Base-by-base conservation (phyloP, 2,329 filamentous ascomycete genomes). In the Nigrospora osmanthi region DNA sequence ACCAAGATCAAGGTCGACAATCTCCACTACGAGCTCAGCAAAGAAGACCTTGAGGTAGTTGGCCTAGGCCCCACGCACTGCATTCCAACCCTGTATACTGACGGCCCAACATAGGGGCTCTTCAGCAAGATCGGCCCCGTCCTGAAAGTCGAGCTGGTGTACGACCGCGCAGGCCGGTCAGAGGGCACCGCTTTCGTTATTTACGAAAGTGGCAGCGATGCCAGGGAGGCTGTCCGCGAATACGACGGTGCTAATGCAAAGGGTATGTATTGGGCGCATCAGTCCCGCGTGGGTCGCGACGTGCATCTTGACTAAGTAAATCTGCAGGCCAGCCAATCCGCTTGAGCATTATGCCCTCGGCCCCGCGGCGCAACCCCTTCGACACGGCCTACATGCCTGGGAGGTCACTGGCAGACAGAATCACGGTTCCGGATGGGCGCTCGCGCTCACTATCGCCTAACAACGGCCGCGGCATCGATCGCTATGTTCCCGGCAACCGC, bases 221-320 rank as follows among this genome's bases (percentile, higher is more conserved):
- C 90, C 11, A 70, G 76, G 54, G 73, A 78, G 38, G 90, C 90
- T 2, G 76, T 95, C 45, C 74, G 72, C 44, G 85, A 95, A 56
- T 96, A 85, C 59, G 84, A 96, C 60, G 88, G 88, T 45, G 89
- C 89, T 51, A 95, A 95, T 60, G 90, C 90, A 46, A 90, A 93
- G 55, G 85, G 84, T 75, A 70, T 61, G 60, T 38, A 36, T 17
- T 14, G 15, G 14, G 10, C 10, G 13, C 7, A 30, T 30, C 13
- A 12, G 17, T 39, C 11, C 30, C 43, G 39, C 34, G 15, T 17
- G 28, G 15, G 9, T 28, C 23, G 9, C 23, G 9, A 4, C 23
- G 23, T 28, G 23, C 23, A 28, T 6, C 23, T 38, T 49, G 43
- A 47, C 44, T 48, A 40, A 37, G 34, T 30, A 13, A 4, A 3